Evolutionary conservation across 331 rosid genomes (phyloP), one percentile per base, ranked within the genome.

Genomic region (Malus hybrid): DNA sequence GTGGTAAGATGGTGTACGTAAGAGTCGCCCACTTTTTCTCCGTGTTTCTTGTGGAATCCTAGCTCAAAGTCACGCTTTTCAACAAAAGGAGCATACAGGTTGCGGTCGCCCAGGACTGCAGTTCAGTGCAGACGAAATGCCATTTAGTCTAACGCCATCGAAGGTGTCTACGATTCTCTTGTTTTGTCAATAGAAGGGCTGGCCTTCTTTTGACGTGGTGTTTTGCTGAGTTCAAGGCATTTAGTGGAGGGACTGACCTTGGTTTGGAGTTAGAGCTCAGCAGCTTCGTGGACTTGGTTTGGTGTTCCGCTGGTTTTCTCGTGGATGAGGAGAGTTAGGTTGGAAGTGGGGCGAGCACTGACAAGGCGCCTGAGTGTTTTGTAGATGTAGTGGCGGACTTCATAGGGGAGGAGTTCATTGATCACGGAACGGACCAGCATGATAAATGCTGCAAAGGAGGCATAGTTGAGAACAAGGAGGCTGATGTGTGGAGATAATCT

Each of bases 361-460:
- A 81, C 63, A 8, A 84, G 66, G 69, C 10, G 28, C 44, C 56
- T 30, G 29, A 81, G 3, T 12, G 50, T 18, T 6, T 72, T 66
- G 75, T 6, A 0, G 46, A 81, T 71, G 75, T 63, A 78, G 18
- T 74, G 1, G 11, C 76, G 81, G 63, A 84, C 16, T 20, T 74
- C 58, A 28, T 12, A 13, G 2, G 88, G 88, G 4, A 84, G 29
- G 77, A 84, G 55, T 10, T 78, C 71, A 66, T 75, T 76, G 29
- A 56, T 52, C 29, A 81, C 57, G 13, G 85, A 71, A 3, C 83
- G 85, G 20, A 78, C 19, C 68, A 84, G 18, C 88, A 84, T 78
- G 57, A 70, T 48, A 19, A 79, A 67, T 36, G 75, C 77, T 4
- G 83, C 61, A 12, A 81, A 68, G 4, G 85, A 84, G 3, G 88